These are phyloP conservation scores for Pythium rhizo-oryzae DNA, from an alignment of 352 stramenopile species.

Conservation along the genomic window DNA sequence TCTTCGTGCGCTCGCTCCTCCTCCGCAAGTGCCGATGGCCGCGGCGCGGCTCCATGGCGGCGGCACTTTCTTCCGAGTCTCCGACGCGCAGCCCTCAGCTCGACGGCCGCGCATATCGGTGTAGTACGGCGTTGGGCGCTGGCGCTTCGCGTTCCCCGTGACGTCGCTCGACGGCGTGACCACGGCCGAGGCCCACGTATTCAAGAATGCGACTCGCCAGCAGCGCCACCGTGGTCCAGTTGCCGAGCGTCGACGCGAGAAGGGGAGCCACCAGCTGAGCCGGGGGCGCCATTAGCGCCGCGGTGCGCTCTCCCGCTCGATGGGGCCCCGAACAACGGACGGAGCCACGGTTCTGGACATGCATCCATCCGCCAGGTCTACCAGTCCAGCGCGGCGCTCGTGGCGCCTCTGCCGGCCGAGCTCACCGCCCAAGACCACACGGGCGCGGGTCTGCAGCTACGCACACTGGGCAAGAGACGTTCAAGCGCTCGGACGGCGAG, in stretches of 20 bases:
- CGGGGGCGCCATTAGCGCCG: neutral
- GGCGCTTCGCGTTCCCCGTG: too few relatives aligned
- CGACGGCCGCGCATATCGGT: too few relatives aligned
- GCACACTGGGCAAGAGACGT: conserved; percentile 36
- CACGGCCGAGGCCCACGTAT: too few relatives aligned
- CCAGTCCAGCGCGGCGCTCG: conserved; percentile 4
- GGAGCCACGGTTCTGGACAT: conserved; percentile 7
- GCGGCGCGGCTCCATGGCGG: too few relatives aligned
- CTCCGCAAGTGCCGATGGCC: too few relatives aligned
- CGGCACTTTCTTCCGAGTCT: too few relatives aligned
- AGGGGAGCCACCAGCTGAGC: conserved; percentile 12
- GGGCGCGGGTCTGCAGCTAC: conserved; percentile 33
- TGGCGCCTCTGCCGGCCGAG: conserved; percentile 36
- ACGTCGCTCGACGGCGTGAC: too few relatives aligned
- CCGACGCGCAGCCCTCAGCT: too few relatives aligned
- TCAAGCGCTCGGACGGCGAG: conserved; percentile 64
- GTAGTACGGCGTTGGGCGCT: too few relatives aligned
- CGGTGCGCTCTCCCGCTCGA: neutral
- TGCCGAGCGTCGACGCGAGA: conserved; percentile 21
- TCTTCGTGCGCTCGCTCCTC: too few relatives aligned
- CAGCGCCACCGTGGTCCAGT: conserved; percentile 19
- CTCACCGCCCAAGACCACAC: conserved; percentile 36
- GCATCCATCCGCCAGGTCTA: conserved; percentile 3
- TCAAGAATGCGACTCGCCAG: conserved; percentile 22
- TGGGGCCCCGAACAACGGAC: neutral